Base-by-base conservation (phyloP, 441 rosid genomes). In the Syzygium syzygioides region DNA sequence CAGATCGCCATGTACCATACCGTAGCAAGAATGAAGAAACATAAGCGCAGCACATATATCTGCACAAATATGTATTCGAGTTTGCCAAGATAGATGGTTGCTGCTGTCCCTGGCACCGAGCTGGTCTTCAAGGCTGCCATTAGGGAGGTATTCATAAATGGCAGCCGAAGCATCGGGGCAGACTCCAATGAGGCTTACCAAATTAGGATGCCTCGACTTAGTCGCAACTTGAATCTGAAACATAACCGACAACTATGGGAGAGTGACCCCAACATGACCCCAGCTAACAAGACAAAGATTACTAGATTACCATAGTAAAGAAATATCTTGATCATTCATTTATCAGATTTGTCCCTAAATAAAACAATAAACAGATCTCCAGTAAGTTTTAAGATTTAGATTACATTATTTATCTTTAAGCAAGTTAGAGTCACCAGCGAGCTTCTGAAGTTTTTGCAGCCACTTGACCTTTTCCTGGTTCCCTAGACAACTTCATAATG, bases 191-290 rank as follows among this genome's bases (percentile, higher is more conserved):
- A 89, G 80, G 56, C 83, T 85, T 55, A 86, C 88, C 50, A 89
- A 56, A 60, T 89, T 89, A 32, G 90, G 90, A 76, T 89, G 90
- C 83, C 90, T 52, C 83, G 62, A 52, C 79, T 79, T 89, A n/a
- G 64, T 41, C n/a, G 84, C 66, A 62, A 86, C 79, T 53, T 86
- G 86, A 25, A 79, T 28, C 88, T 86, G 88, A 86, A 76, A 34
- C 23, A 85, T 52, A 28, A 79, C n/a, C 45, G 6, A 41, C 59
- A 28, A 79, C 4, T 76, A 23, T 55, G 52, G 83, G 53, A 76
- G 83, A 41, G n/a, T 76, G 53, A 76, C 53, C 1, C 53, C 50
- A 71, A 37, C 80, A 71, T 8, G 28, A 71, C 14, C 28, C 52
- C 52, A 41, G 83, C 83, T 76, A 76, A 41, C 83, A 76, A 76